Percentiles rank a stretch among this genome's conserved stretches.
Conservation (phyloP, 2,329 filamentous ascomycete species). For the Phaeosphaeriaceae sp. region DNA sequence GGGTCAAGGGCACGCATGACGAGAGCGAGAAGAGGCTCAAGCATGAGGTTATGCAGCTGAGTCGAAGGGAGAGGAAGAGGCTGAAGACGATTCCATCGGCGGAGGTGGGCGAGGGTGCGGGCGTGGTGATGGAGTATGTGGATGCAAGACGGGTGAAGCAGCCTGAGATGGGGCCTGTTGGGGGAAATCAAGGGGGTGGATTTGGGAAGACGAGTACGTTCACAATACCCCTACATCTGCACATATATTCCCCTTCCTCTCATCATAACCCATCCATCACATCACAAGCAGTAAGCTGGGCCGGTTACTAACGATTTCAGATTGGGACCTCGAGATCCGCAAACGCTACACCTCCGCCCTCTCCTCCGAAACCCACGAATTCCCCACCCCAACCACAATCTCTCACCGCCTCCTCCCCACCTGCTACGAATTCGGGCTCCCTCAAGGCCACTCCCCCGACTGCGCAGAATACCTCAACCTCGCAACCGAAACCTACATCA, state of each 20-base stretch:
- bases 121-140: conserved; percentile 40
- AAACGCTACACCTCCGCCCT: conserved; percentile 69
- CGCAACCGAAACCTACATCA: conserved; percentile 68
- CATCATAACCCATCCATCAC: no score
- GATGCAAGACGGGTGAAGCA: conserved; percentile 53
- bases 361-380: conserved; percentile 67
- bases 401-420: conserved; percentile 68
- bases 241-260: neutral
- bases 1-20: conserved; percentile 67
- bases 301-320: no score
- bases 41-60: conserved; percentile 69
- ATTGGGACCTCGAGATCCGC: conserved; percentile 71
- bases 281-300: no score
- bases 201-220: conserved; percentile 79
- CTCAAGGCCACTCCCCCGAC: conserved; percentile 58
- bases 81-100: conserved; percentile 62
- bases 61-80: conserved; percentile 65
- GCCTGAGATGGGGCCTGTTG: conserved; percentile 66
- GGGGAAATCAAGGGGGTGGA: conserved; percentile 70
- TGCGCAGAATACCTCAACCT: conserved; percentile 68
- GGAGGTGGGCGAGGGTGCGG: conserved; percentile 13
- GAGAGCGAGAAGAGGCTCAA: conserved; percentile 69
- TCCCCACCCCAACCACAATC: conserved; percentile 65
- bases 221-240: neutral
- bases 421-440: conserved; percentile 69